Base-by-base conservation (phyloP, 2,329 filamentous ascomycete genomes). In the Colletotrichum endophyticum region DNA sequence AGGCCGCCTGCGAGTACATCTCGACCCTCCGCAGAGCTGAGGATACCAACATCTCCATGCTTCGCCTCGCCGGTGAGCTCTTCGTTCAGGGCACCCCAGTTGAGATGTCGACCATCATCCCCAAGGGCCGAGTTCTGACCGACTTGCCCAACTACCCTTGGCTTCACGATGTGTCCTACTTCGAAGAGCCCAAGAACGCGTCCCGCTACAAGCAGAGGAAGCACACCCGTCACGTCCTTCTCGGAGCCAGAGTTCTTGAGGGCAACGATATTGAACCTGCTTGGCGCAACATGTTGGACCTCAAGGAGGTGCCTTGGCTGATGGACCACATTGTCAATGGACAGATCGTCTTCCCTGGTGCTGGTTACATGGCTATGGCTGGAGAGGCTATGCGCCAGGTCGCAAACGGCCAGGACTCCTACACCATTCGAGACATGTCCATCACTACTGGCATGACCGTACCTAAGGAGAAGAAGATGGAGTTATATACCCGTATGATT, bases 11-110 rank as follows among this genome's bases (percentile, higher is more conserved):
- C 59, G 82, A 84, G 3, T 90, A 89, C 73, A 81, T 83, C 12
- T 84, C 87, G 0, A 83, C 84, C 0, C 87, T 94, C 2, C 80
- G 89, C 4, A 88, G 91, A 30, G 88, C 89, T 15, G 87, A 89
- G 67, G 84, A 89, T 63, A 87, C 87, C 3, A 87, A 88, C 3
- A 84, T 87, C 19, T 84, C 85, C 0, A 84, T 86, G 3, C 80
- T 88, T 25, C 86, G 89, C 30, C 81, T 88, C 1, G 88, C 87
- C 1, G 86, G 84, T 0, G 83, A 81, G 0, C 80, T 91, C 3
- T 89, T 89, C 77, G 81, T 82, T 16, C 87, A 86, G 64, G 89
- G 89, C 1, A 81, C 83, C 3, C 61, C 80, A 4, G 78, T 90
- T 12, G 81, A 89, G 63, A 85, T 91, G 28, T 56, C 36, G 1